A percentile compares a stretch with the other conserved stretches of the same genome.
phyloP scores from a whole-genome alignment of 139 green algal genomes.

The Volvox africanus region DNA sequence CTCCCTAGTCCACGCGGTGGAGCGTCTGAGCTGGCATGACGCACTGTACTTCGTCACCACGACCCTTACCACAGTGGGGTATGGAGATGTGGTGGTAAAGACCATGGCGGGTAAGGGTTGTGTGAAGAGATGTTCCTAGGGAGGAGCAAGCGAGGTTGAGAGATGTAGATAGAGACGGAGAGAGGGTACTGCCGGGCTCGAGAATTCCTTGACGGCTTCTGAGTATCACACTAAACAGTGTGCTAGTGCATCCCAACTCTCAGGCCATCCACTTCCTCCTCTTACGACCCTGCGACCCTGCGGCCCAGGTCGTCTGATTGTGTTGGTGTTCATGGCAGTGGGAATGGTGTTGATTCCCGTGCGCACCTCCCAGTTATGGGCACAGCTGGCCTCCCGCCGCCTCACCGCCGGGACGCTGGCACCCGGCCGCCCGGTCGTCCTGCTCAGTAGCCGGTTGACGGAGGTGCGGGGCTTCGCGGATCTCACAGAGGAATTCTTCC shows the following conservation, averaged over 20 bases:
- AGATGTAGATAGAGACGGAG: background rate
- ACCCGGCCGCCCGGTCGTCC: slow-evolving; percentile 64
- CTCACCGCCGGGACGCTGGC: slow-evolving; percentile 4
- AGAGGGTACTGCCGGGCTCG: background rate
- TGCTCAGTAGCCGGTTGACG: slow-evolving; percentile 75
- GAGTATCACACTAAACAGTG: no score
- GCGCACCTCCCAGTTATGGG: slow-evolving; percentile 75
- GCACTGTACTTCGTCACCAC: slow-evolving; percentile 86
- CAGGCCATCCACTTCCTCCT: background rate
- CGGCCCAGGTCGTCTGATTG: slow-evolving; percentile 67
- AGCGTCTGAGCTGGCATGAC: slow-evolving; percentile 83
- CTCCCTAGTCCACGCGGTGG: slow-evolving; percentile 58
- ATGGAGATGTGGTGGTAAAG: slow-evolving; percentile 80
- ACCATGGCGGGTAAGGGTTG: slow-evolving; percentile 49
- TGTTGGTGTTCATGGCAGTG: slow-evolving; percentile 83
- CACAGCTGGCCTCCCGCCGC: slow-evolving; percentile 67
- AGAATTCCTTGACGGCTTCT: no score
- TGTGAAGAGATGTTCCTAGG: background rate
- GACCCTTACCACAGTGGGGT: slow-evolving; percentile 83
- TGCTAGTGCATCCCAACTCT: no score
- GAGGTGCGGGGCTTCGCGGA: slow-evolving; percentile 85
- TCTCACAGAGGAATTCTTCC: slow-evolving; percentile 79
- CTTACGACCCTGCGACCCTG: background rate
- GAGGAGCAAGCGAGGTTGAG: background rate
- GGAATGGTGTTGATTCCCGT: slow-evolving; percentile 88